A percentile compares a stretch with the other conserved stretches of the same genome.
These are phyloP conservation scores for Eutypa lata DNA, from an alignment of 2,329 filamentous ascomycete species.

Conservation along the genomic window DNA sequence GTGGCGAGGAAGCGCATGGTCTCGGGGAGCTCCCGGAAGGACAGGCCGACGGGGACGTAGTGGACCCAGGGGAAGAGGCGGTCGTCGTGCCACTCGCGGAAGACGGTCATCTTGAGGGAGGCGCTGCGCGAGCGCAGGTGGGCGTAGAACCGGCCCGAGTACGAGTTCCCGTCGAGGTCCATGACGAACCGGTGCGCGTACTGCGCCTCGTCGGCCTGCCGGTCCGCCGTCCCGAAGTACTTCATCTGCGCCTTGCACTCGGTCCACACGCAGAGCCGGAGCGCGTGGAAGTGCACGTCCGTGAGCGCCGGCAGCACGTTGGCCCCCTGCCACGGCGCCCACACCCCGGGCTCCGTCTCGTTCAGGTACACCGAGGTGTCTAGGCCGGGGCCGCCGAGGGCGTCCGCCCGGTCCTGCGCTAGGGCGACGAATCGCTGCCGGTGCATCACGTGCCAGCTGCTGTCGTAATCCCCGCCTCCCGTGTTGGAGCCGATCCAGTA, in stretches of 20 bases:
- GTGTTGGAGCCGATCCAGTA: constrained; percentile 59
- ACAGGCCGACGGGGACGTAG: constrained; percentile 50
- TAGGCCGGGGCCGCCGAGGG: background rate
- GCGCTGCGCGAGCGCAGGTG: constrained; percentile 44
- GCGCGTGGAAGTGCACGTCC: constrained; percentile 41
- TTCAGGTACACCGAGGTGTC: background rate
- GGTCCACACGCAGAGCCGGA: constrained; percentile 41
- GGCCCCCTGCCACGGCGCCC: constrained; percentile 4
- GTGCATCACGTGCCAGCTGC: constrained; percentile 41
- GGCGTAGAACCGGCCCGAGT: constrained; percentile 51
- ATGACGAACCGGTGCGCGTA: constrained; percentile 38
- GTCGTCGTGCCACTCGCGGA: constrained; percentile 58
- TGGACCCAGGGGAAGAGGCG: constrained; percentile 54
- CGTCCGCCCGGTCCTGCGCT: constrained; percentile 27
- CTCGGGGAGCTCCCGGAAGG: constrained; percentile 50
- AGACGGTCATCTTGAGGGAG: constrained; percentile 50
- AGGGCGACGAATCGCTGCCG: constrained; percentile 44
- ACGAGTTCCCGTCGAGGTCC: constrained; percentile 55
- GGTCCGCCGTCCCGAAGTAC: constrained; percentile 21
- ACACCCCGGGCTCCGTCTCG: background rate
- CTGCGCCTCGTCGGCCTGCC: constrained; percentile 29
- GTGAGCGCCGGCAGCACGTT: constrained; percentile 34
- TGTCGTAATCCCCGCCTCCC: constrained; percentile 37
- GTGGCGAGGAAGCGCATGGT: constrained; percentile 43
- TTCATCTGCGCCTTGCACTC: constrained; percentile 33